Evolutionary conservation across 225 moss, liverwort and hornwort genomes (phyloP), one percentile per base, ranked within the genome.

Genomic region (Neckera pumila): DNA sequence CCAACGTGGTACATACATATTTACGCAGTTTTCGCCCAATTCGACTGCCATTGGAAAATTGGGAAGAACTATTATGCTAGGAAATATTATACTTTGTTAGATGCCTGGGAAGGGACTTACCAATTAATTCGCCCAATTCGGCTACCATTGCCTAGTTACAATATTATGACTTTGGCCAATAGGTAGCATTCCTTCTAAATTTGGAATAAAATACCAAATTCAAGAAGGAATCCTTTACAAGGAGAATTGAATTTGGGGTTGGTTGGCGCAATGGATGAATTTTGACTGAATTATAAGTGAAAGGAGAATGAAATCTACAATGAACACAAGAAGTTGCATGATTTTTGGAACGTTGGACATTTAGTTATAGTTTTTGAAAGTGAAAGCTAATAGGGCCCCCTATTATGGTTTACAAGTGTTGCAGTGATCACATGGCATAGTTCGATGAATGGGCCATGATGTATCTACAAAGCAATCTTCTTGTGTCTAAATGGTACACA

Each of bases 221-320:
- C 6, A 30, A 28, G 10, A 45, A 30, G 3, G 0, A 2, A 10
- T 1, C 1, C 0, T 11, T 47, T 31, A 74, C 1, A 0, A 47
- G 1, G 4, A 11, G 47, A 31, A 47, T 31, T 1, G 1, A 73
- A 73, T 17, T 18, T 17, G 2, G 17, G 7, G 0, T 7, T 0
- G 4, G 0, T 38, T 22, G 25, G 40, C 0, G 1, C 0, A 25
- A 0, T 14, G 3, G 5, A 40, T 70, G 23, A 40, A 25, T 70
- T 70, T 71, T 42, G 2, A 42, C 1, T 26, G 5, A 42, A 7
- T 25, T 3, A 14, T 25, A 1, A 14, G 1, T 71, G 42, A 42
- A 26, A 71, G 1, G 42, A 26, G 2, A 26, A 71, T 71, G 42
- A 26, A 26, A 42, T 42, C 3, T 0, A 2, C 0, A 27, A 0